Evolutionary conservation across 345 rosid genomes (phyloP).

Genomic region (Gossypium bickii): DNA sequence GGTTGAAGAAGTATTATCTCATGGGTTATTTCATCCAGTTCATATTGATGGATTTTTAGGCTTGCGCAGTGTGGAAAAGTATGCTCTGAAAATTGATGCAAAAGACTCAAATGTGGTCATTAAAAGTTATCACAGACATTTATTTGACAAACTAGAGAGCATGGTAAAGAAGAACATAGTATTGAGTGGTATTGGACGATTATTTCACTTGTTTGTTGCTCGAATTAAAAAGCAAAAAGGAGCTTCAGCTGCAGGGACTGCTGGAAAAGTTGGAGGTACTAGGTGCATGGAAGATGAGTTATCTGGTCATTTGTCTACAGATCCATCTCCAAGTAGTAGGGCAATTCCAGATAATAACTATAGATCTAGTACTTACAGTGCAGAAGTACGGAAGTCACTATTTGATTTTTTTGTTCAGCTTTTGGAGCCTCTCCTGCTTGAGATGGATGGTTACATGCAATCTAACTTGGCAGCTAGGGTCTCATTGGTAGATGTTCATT

Average conservation of each 20-base stretch:
- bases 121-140: conserved; percentile 79
- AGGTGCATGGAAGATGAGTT: conserved; percentile 24
- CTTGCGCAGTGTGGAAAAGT: conserved; percentile 49
- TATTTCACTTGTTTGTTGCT: conserved; percentile 60
- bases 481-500: conserved; percentile 36
- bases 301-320: conserved; percentile 22
- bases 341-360: conserved; percentile 33
- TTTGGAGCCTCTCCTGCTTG: conserved; percentile 64
- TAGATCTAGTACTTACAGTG: conserved; percentile 40
- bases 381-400: conserved; percentile 62
- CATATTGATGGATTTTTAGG: conserved; percentile 80
- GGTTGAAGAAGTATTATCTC: conserved; percentile 57
- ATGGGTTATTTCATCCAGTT: conserved; percentile 67
- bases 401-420: conserved; percentile 76
- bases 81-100: conserved; percentile 32
- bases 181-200: conserved; percentile 52
- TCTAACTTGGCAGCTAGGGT: conserved; percentile 34
- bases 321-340: conserved; percentile 20
- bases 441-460: conserved; percentile 47
- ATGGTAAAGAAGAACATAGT: conserved; percentile 39
- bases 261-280: conserved; percentile 29
- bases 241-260: conserved; percentile 33
- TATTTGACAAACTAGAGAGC: conserved; percentile 57
- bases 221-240: conserved; percentile 53
- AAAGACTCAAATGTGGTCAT: conserved; percentile 35